These are phyloP conservation scores for Ustilago crameri DNA, from an alignment of 1,284 basidiomycete species.

Conservation along the genomic window DNA sequence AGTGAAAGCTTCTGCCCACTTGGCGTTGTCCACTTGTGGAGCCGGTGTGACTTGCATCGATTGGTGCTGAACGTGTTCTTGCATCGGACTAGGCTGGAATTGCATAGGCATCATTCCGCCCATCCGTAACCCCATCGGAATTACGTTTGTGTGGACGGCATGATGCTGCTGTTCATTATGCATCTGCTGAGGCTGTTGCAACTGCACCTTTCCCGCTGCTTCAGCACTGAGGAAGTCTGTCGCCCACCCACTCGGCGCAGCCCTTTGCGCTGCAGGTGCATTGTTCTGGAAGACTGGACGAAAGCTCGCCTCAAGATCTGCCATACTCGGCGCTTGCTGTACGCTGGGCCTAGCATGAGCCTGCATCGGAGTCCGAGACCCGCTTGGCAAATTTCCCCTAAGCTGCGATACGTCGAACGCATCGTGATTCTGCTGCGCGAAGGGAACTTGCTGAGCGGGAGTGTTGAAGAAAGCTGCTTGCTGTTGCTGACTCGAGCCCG, in stretches of 20 bases:
- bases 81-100: slow-evolving; percentile 22
- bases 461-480: slow-evolving; percentile 48
- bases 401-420: slow-evolving; percentile 56
- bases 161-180: slow-evolving; percentile 19
- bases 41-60: slow-evolving; percentile 18
- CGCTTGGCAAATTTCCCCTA: slow-evolving; percentile 46
- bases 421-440: slow-evolving; percentile 22
- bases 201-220: slow-evolving; percentile 15
- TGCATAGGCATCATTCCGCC: slow-evolving; percentile 35
- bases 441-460: slow-evolving; percentile 20
- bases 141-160: slow-evolving; percentile 31
- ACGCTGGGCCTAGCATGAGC: slow-evolving; percentile 2
- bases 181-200: slow-evolving; percentile 22
- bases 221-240: slow-evolving; percentile 50
- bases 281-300: slow-evolving; percentile 30
- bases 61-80: slow-evolving; percentile 15
- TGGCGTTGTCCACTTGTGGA: slow-evolving; percentile 39
- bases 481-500: slow-evolving; percentile 25
- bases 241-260: slow-evolving; percentile 48
- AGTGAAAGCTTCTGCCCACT: slow-evolving; percentile 64
- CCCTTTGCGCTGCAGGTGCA: slow-evolving; percentile 7
- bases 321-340: slow-evolving; percentile 16
- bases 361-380: slow-evolving; percentile 30
- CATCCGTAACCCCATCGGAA: slow-evolving; percentile 33
- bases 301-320: slow-evolving; percentile 48